Evolutionary conservation across 495 filamentous ascomycete genomes (phyloP), one percentile per base, ranked within the genome.

Genomic region (Jackrogersella minutella): DNA sequence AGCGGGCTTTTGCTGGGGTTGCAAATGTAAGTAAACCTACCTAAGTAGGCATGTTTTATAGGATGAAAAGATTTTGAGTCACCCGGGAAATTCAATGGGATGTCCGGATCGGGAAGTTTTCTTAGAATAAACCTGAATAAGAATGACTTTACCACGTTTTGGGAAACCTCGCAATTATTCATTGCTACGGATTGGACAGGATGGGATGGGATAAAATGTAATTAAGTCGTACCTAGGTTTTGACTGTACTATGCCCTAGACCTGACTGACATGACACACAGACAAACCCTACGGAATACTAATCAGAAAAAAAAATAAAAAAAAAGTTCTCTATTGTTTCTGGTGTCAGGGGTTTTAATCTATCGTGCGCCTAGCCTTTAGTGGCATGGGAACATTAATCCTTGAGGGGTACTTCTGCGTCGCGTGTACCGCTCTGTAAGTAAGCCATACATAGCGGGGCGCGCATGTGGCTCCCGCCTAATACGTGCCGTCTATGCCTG

Each of bases 371-470:
- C 41, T 60, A 61, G 34, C 26, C 36, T 19, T 51, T 39, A 8
- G 30, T 21, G 49, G 39, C 49, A 56, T 66, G 64, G 55, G 57
- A 51, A 16, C 62, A 49, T 49, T 49, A 16, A 49, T 17, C 31
- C 44, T 26, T 49, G 14, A 26, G 24, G 26, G 40, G 49, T 61
- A 66, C 39, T 33, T 55, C 26, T 64, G 44, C 63, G 34, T 66
- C 43, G 56, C 63, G 36, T 61, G 56, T 66, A 46, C 40, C 31
- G 55, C 17, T 49, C 55, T 66, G 63, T 60, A 66, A 55, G 63
- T 66, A 66, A 66, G 56, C 56, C 63, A 24, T 55, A 54, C 56
- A 56, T 61, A 56, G 63, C 63, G 63, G 63, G 57, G 57, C 63
- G 55, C 34, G 28, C 63, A 66, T 66, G 63, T 56, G 63, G 63